These are phyloP conservation scores for Malus orientalis DNA, from an alignment of 306 rosid species.

Conservation along the genomic window DNA sequence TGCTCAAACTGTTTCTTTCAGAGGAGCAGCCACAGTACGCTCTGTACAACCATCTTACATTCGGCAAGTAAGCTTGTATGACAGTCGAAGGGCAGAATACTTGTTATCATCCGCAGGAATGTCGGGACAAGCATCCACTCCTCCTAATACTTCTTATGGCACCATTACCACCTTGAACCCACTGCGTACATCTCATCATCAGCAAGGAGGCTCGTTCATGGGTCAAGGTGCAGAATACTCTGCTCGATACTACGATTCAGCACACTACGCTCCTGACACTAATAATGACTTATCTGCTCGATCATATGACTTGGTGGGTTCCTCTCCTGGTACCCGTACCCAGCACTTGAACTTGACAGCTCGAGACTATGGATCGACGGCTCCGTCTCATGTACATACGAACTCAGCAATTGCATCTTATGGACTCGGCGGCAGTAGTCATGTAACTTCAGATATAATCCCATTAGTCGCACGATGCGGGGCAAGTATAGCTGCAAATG, in stretches of 20 bases:
- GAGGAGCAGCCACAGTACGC: neutral
- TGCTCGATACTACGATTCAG: slow-evolving; percentile 1
- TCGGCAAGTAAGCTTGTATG: slow-evolving; percentile 1
- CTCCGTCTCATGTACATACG: neutral
- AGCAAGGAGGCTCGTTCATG: slow-evolving; percentile 9
- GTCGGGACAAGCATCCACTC: slow-evolving; percentile 1
- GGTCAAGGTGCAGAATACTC: slow-evolving; percentile 27
- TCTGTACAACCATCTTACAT: slow-evolving; percentile 8
- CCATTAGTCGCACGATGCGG: slow-evolving; percentile 9
- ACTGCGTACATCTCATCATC: slow-evolving; percentile 15
- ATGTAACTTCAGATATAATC: neutral
- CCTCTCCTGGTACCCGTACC: slow-evolving; percentile 11
- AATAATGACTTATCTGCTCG: neutral
- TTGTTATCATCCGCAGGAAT: neutral
- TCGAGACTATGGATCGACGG: slow-evolving; percentile 1
- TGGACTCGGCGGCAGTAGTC: neutral
- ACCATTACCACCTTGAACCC: slow-evolving; percentile 6
- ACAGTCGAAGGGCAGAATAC: slow-evolving; percentile 13
- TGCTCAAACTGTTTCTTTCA: slow-evolving; percentile 2
- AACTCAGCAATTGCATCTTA: neutral
- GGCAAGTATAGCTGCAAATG: slow-evolving; percentile 4
- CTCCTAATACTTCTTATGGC: slow-evolving; percentile 8
- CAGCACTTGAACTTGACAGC: neutral
- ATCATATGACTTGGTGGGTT: neutral
- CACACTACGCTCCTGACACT: neutral